phyloP scores from a whole-genome alignment of 2,329 filamentous ascomycete genomes.

The Aspergillus persii region DNA sequence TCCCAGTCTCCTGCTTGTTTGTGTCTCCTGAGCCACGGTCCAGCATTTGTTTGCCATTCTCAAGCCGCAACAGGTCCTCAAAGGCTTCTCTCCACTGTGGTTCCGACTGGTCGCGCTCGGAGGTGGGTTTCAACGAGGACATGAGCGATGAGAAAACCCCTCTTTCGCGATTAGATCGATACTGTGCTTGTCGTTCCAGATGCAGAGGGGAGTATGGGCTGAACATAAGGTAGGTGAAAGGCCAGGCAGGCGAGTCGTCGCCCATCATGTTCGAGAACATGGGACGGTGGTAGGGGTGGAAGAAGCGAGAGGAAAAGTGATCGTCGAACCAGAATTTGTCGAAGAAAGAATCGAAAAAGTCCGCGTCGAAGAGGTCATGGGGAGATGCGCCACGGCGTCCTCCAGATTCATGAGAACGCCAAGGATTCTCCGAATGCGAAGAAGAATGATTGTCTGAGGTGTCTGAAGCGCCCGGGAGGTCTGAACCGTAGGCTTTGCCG shows the following conservation, averaged over 20 bases:
- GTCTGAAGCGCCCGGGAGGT: conserved; percentile 2
- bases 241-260: conserved; percentile 39
- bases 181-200: conserved; percentile 48
- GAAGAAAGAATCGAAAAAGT: conserved; percentile 37
- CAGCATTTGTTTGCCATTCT: conserved; percentile 45
- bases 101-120: conserved; percentile 33
- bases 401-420: conserved; percentile 24
- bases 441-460: background rate
- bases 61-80: conserved; percentile 56
- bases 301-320: conserved; percentile 27
- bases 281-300: conserved; percentile 27
- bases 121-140: conserved; percentile 30
- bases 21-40: conserved; percentile 27
- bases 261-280: conserved; percentile 32
- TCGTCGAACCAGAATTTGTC: conserved; percentile 34
- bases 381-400: conserved; percentile 11
- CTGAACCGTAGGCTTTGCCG: conserved; percentile 3
- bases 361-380: conserved; percentile 30
- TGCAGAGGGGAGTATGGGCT: conserved; percentile 57
- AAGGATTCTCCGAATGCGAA: conserved; percentile 21
- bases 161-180: conserved; percentile 23
- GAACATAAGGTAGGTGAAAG: conserved; percentile 44
- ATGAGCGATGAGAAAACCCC: conserved; percentile 36
- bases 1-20: conserved; percentile 30
- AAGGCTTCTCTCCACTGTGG: conserved; percentile 57